Conservation (phyloP, 2,329 filamentous ascomycete species). For the Venturia effusa region DNA sequence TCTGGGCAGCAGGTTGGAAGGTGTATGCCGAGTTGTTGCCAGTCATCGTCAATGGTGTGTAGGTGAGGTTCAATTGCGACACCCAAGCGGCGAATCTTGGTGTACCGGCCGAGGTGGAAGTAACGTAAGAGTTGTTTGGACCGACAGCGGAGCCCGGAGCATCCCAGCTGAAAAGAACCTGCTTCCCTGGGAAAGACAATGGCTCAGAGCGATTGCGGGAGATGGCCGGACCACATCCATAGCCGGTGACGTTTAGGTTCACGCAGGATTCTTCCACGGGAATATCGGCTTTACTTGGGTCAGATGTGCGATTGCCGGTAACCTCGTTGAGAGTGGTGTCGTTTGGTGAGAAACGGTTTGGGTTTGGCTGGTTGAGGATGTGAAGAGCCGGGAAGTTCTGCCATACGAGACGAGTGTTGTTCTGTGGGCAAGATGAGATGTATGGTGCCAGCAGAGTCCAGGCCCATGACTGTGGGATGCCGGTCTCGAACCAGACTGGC, state of each 20-base stretch:
- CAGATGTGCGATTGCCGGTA: conserved; percentile 46
- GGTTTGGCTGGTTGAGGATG: conserved; percentile 68
- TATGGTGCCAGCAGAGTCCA: conserved; percentile 76
- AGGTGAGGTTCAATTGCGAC: conserved; percentile 51
- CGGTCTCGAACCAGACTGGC: conserved; percentile 72
- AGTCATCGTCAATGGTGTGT: conserved; percentile 52
- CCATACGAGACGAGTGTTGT: conserved; percentile 68
- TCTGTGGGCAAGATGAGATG: conserved; percentile 62
- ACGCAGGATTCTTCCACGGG: conserved; percentile 43
- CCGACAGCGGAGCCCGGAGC: conserved; percentile 56
- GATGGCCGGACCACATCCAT: conserved; percentile 54
- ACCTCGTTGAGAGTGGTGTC: conserved; percentile 54
- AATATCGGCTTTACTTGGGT: conserved; percentile 39
- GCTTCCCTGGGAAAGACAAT: conserved; percentile 62
- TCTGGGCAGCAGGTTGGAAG: conserved; percentile 59
- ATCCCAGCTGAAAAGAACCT: conserved; percentile 65
- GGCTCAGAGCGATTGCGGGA: conserved; percentile 58
- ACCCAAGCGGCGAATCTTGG: conserved; percentile 68
- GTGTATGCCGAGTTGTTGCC: conserved; percentile 51
- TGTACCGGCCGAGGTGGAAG: conserved; percentile 42
- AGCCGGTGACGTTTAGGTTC: conserved; percentile 42
- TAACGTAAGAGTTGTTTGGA: conserved; percentile 75
- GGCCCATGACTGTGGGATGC: conserved; percentile 73
- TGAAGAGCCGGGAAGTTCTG: conserved; percentile 69
- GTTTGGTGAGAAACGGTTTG: conserved; percentile 54